Evolutionary conservation across 2,329 filamentous ascomycete genomes (phyloP), one percentile per base, ranked within the genome.

Genomic region (Paraconiothyrium brasiliense): DNA sequence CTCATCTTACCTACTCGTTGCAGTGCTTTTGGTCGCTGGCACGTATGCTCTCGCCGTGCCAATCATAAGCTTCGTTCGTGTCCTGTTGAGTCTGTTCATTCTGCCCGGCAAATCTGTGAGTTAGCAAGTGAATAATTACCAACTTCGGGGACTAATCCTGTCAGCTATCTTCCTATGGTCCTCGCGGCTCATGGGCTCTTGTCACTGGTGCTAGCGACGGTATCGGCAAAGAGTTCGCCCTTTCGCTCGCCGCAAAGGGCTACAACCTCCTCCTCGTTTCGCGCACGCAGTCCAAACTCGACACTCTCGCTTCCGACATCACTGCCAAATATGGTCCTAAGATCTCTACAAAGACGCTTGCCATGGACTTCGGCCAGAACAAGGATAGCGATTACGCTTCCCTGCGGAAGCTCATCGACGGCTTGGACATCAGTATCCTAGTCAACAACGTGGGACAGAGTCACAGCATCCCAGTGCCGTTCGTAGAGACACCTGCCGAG

Each of bases 391-490:
- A 98, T 81, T 98, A 95, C 82, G 86, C 88, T 59, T 85, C 86
- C 50, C 84, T 99, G 52, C 86, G 88, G 67, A 82, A 87, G 66
- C 79, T 92, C 27, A 82, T 97, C 54, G 80, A 87, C 22, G 90
- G 86, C 8, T 86, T 97, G 43, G 94, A 97, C 68, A 83, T 99
- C 30, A 90, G 90, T 48, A 91, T 99, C 64, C 83, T 99, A 66
- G 86, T 99, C 84, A 99, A 99, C 86, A 99, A 99, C 73, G 95
- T 99, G 58, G 95, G 95, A 67, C 90, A 93, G 79, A 96, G 92
- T 80, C 95, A 99, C 84, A 90, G 86, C 79, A 97, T 98, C 58
- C 95, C 95, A 1, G 93, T 97, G 0, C 86, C 93, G 0, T 99
- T 99, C 82, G 83, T 91, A 54, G 86, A 92, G 72, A 98, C 94